Evolutionary conservation across 345 rosid genomes (phyloP).

Genomic region (Atalantia buxifolia): DNA sequence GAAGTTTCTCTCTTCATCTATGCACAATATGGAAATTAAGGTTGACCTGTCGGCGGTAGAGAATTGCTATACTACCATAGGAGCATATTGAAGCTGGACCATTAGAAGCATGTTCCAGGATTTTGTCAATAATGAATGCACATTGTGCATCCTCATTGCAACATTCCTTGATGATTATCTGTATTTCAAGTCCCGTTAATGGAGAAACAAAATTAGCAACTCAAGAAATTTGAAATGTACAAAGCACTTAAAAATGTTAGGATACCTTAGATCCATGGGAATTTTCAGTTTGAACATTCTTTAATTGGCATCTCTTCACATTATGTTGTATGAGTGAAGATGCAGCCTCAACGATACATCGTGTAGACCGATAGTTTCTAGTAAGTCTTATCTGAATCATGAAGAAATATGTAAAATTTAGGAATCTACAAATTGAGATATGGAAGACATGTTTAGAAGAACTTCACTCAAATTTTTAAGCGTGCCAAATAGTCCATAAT

Average conservation of each 20-base stretch:
- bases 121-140: slow-evolving; percentile 83
- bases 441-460: background rate
- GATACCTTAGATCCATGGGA: slow-evolving; percentile 83
- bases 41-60: slow-evolving; percentile 92
- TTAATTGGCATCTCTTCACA: slow-evolving; percentile 55
- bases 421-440: background rate
- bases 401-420: slow-evolving; percentile 11
- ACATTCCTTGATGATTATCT: slow-evolving; percentile 85
- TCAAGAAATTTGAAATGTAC: background rate
- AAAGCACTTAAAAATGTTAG: background rate
- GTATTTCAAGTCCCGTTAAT: slow-evolving; percentile 16
- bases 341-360: slow-evolving; percentile 92
- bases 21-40: slow-evolving; percentile 13
- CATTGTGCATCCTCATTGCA: slow-evolving; percentile 89
- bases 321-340: slow-evolving; percentile 76
- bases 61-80: slow-evolving; percentile 73
- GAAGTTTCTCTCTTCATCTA: background rate
- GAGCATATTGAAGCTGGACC: slow-evolving; percentile 42
- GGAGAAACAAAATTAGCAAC: slow-evolving; percentile 8
- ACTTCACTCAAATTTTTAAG: background rate
- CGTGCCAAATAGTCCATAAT: background rate
- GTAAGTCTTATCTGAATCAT: slow-evolving; percentile 68
- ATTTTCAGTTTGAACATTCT: slow-evolving; percentile 75
- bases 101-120: slow-evolving; percentile 53
- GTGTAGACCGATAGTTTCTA: slow-evolving; percentile 80